Percentiles rank a stretch among this genome's conserved stretches.
These are phyloP conservation scores for Penicillium tannophilum DNA, from an alignment of 495 filamentous ascomycete species.

Conservation along the genomic window DNA sequence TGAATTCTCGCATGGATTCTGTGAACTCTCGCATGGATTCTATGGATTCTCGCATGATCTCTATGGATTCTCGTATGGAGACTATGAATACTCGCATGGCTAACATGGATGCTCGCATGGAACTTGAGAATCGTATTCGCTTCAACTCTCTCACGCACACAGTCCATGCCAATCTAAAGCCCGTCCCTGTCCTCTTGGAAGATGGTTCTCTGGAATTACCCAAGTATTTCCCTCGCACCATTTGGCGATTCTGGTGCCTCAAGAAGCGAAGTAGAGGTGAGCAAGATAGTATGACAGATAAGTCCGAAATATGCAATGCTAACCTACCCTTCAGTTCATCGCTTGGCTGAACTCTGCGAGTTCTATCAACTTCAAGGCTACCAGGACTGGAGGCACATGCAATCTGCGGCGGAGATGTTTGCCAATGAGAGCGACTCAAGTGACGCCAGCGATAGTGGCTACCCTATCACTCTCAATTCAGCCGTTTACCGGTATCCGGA, in stretches of 20 bases:
- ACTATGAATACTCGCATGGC: conserved; percentile 12
- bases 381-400: conserved; percentile 42
- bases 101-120: conserved; percentile 21
- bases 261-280: conserved; percentile 48
- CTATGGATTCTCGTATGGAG: not conserved
- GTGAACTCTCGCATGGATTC: conserved; percentile 15
- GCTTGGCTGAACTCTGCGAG: conserved; percentile 43
- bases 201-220: conserved; percentile 42
- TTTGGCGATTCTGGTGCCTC: conserved; percentile 48
- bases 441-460: conserved; percentile 38
- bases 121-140: conserved; percentile 37
- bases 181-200: conserved; percentile 37
- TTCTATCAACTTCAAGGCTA: conserved; percentile 46
- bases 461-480: conserved; percentile 34
- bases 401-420: conserved; percentile 30
- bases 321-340: conserved; percentile 31
- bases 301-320: conserved; percentile 15
- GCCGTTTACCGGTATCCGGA: conserved; percentile 41
- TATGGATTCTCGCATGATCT: conserved; percentile 16
- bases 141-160: conserved; percentile 47
- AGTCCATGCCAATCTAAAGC: conserved; percentile 39
- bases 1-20: conserved; percentile 16
- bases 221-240: conserved; percentile 42
- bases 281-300: conserved; percentile 19
- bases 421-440: conserved; percentile 42